Evolutionary conservation across 768 basidiomycete genomes (phyloP).

Genomic region (Lyophyllum decastes): DNA sequence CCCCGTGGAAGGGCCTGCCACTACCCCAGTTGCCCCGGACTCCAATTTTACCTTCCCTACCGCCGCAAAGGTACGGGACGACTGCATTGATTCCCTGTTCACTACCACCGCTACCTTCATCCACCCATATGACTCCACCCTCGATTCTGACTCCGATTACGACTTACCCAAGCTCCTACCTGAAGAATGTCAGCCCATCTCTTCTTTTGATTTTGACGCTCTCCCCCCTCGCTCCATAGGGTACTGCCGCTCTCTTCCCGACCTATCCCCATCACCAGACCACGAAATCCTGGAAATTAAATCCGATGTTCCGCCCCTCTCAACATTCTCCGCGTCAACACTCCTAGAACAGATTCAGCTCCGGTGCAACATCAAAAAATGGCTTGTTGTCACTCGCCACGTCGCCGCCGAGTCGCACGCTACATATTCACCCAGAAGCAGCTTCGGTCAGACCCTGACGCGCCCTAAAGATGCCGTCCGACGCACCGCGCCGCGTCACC

Average conservation of each 20-base stretch:
- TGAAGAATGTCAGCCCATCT: slow-evolving; percentile 39
- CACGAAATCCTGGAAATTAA: slow-evolving; percentile 19
- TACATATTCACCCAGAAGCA: slow-evolving; percentile 18
- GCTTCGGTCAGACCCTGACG: slow-evolving; percentile 6
- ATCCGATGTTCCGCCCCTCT: slow-evolving; percentile 21
- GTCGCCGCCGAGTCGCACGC: slow-evolving; percentile 2
- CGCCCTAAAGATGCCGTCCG: slow-evolving; percentile 4
- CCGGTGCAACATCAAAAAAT: slow-evolving; percentile 40
- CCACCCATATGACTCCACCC: slow-evolving; percentile 41
- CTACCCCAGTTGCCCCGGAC: slow-evolving; percentile 25
- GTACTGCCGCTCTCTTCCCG: slow-evolving; percentile 5
- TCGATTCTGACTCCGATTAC: slow-evolving; percentile 26
- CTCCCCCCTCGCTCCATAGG: slow-evolving; percentile 36
- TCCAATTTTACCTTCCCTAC: slow-evolving; percentile 18
- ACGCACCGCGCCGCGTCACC: slow-evolving; percentile 11
- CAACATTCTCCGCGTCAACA: slow-evolving; percentile 24
- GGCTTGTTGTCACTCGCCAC: slow-evolving; percentile 24
- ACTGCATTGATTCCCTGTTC: slow-evolving; percentile 21
- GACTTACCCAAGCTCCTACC: slow-evolving; percentile 29
- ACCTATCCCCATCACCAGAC: neutral
- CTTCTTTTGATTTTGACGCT: slow-evolving; percentile 52
- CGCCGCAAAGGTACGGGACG: slow-evolving; percentile 12
- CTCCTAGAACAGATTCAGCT: slow-evolving; percentile 45
- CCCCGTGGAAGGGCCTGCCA: slow-evolving; percentile 32
- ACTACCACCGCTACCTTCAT: slow-evolving; percentile 51